Evolutionary conservation across 2,329 filamentous ascomycete species (phyloP).

Genomic region (Nakataea oryzae): DNA sequence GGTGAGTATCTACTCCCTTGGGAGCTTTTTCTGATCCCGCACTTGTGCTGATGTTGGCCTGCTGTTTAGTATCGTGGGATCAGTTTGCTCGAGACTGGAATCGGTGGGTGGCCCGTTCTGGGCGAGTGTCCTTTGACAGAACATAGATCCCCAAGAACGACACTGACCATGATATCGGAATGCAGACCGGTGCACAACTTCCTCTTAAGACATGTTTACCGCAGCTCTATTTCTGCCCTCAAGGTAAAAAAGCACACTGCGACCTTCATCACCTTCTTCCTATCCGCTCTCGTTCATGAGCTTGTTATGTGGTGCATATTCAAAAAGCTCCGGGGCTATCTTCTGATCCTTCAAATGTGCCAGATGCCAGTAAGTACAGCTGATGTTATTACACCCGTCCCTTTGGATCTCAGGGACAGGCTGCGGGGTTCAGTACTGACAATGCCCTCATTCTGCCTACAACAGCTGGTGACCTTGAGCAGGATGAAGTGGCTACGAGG

Average conservation of each 20-base stretch:
- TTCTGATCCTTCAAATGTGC: slow-evolving; percentile 62
- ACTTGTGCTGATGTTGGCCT: neutral
- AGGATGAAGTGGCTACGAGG: slow-evolving; percentile 56
- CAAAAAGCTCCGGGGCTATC: slow-evolving; percentile 64
- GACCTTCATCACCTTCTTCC: slow-evolving; percentile 65
- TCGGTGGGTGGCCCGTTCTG: slow-evolving; percentile 18
- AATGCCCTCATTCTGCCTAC: neutral
- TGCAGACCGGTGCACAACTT: slow-evolving; percentile 63
- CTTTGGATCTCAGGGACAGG: neutral
- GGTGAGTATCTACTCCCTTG: slow-evolving; percentile 20
- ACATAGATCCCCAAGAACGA: neutral
- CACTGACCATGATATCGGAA: neutral
- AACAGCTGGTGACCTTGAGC: slow-evolving; percentile 51
- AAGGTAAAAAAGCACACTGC: slow-evolving; percentile 60
- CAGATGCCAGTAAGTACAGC: slow-evolving; percentile 49
- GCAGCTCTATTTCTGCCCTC: slow-evolving; percentile 64
- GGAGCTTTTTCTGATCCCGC: neutral
- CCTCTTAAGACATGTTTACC: slow-evolving; percentile 68
- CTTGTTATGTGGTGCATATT: slow-evolving; percentile 74
- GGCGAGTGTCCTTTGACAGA: neutral
- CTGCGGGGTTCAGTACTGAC: slow-evolving; percentile 1
- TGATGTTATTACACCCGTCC: neutral
- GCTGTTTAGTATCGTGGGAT: slow-evolving; percentile 48
- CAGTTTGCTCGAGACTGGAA: slow-evolving; percentile 78
- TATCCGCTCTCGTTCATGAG: slow-evolving; percentile 63